Evolutionary conservation across 768 basidiomycete genomes (phyloP).

Genomic region (Chiua virens): DNA sequence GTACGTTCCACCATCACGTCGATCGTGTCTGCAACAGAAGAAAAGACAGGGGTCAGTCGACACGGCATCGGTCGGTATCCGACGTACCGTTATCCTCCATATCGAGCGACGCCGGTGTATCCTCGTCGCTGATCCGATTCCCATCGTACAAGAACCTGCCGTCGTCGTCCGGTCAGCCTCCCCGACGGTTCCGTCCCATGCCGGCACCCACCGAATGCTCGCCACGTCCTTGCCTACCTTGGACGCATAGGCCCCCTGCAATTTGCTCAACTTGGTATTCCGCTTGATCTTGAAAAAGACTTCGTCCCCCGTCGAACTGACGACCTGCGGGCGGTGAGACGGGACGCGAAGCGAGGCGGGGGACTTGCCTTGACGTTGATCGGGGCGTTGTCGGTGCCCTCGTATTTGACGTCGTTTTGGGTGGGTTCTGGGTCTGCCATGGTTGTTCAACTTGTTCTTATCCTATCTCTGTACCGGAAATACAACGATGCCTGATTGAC

Average conservation of each 20-base stretch:
- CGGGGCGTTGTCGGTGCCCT: slow-evolving; percentile 44
- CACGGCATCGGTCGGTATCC: slow-evolving; percentile 3
- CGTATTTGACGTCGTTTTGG: no score
- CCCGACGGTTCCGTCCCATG: no score
- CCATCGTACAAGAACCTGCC: slow-evolving; percentile 91
- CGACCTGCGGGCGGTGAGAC: slow-evolving; percentile 48
- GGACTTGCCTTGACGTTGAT: slow-evolving; percentile 89
- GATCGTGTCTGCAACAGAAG: slow-evolving; percentile 64
- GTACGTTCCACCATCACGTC: slow-evolving; percentile 97
- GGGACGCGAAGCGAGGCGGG: neutral
- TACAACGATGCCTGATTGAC: no score
- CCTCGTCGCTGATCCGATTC: slow-evolving; percentile 78
- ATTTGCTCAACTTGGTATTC: slow-evolving; percentile 87
- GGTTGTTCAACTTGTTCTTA: no score
- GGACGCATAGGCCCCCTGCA: slow-evolving; percentile 88
- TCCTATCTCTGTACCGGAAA: no score
- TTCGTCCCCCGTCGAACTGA: slow-evolving; percentile 76
- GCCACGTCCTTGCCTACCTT: slow-evolving; percentile 89
- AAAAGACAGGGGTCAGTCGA: slow-evolving; percentile 6
- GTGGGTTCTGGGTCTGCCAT: no score
- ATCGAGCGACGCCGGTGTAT: slow-evolving; percentile 80
- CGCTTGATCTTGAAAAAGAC: slow-evolving; percentile 98
- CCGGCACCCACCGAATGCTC: slow-evolving; percentile 71
- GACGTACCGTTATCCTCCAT: slow-evolving; percentile 87
- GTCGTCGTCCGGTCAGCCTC: no score